Evolutionary conservation across 495 filamentous ascomycete species (phyloP), one percentile per base, ranked within the genome.

Genomic region (Amniculicola lignicola): DNA sequence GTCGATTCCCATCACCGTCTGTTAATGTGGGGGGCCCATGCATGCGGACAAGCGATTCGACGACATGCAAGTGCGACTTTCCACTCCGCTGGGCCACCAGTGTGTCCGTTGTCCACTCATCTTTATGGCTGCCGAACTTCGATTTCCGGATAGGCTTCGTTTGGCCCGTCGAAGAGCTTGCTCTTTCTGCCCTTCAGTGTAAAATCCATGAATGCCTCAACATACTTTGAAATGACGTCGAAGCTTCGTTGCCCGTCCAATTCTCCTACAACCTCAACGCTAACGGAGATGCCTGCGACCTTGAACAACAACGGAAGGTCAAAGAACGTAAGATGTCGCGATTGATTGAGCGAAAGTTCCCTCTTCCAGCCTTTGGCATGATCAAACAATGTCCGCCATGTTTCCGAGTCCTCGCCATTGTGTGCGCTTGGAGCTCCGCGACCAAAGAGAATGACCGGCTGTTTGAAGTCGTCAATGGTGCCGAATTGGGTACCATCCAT

Each of bases 401-500:
- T 55, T 19, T 36, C 15, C 9, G 54, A 42, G 9, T 23, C 44
- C 9, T 44, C 38, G 11, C 50, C 31, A 24, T 57, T 61, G 22
- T 59, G 57, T 9, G 37, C 18, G 22, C 15, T 35, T 1, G 54
- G 54, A 2, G 47, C 47, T 31, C 15, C 46, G n/a, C 47, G 22
- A 6, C 57, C 52, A 21, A 64, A 46, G 9, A 64, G 39, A 4
- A 64, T 10, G 9, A 47, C 47, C 10, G 51, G 57, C 27, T 38
- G 42, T 2, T 42, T 1, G 16, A 40, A 51, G 18, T 56, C 33
- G 18, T 14, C 15, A 9, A 52, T 14, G 16, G 9, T 29, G 16
- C 50, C 50, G 12, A n/a, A 60, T 5, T 43, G 45, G 0, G 54
- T 33, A 0, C 79, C 78, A 50, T 81, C 79, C 29, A 79, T 55